Conservation (phyloP, 2,329 filamentous ascomycete genomes). For the Grosmannia clavigera region DNA sequence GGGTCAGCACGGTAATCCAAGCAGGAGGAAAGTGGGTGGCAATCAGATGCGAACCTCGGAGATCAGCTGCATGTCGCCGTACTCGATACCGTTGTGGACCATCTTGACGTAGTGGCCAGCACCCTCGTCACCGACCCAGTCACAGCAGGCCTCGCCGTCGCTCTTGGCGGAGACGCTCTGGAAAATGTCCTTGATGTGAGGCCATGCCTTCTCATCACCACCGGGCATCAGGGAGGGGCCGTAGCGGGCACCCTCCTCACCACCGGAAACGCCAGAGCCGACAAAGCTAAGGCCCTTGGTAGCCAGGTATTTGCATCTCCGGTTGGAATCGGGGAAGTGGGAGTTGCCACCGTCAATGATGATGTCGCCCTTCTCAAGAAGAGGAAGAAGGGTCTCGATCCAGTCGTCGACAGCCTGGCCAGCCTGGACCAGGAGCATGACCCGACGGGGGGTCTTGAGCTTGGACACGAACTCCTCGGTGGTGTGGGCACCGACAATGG, state of each 20-base stretch:
- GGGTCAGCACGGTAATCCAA: background rate
- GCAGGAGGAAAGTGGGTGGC: no score
- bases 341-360: slow-evolving; percentile 99
- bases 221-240: slow-evolving; percentile 97
- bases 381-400: slow-evolving; percentile 86
- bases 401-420: slow-evolving; percentile 97
- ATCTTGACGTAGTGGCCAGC: slow-evolving; percentile 99
- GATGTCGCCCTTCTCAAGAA: slow-evolving; percentile 80
- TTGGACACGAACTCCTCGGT: slow-evolving; percentile 91
- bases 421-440: slow-evolving; percentile 99
- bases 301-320: slow-evolving; percentile 79
- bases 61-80: slow-evolving; percentile 99
- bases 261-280: slow-evolving; percentile 93
- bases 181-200: slow-evolving; percentile 97
- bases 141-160: slow-evolving; percentile 93
- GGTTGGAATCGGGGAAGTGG: slow-evolving; percentile 98
- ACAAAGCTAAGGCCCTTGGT: slow-evolving; percentile 90
- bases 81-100: slow-evolving; percentile 99
- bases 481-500: slow-evolving; percentile 84
- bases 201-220: slow-evolving; percentile 97
- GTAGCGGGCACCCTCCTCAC: slow-evolving; percentile 97
- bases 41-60: slow-evolving; percentile 59
- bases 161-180: slow-evolving; percentile 96
- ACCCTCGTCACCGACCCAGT: slow-evolving; percentile 99
- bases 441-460: slow-evolving; percentile 90